Evolutionary conservation across 257 asterid genomes (phyloP), one percentile per base, ranked within the genome.

Genomic region (Cynanchum wilfordii): DNA sequence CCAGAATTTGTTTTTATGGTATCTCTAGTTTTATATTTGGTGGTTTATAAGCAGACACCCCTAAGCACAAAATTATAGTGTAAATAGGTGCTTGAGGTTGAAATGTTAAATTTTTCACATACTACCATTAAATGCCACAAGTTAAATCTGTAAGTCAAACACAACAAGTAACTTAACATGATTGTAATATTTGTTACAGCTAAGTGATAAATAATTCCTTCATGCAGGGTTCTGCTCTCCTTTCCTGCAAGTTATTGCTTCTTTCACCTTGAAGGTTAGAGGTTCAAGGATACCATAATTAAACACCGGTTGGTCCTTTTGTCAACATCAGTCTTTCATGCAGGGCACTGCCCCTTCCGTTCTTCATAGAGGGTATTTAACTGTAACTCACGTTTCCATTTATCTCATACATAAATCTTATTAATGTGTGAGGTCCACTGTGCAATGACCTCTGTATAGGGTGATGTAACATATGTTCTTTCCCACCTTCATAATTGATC

Each of bases 1-100:
- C 3, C 49, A 19, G 12, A 19, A 36, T 64, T 36, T 64, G 50
- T 64, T 27, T 36, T 64, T 36, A 19, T 36, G 29, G 10, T 45
- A 15, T 63, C 68, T 62, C 33, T 12, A 63, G 3, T 63, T 19
- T 25, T 62, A 30, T 62, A 4, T 62, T 30, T 30, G 15, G 42
- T 62, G 47, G 68, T 62, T 62, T 62, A 62, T 60, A 13, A 27
- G 68, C 68, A 30, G 25, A 17, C 67, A 62, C 30, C 44, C 40
- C 11, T 19, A 27, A 7, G 69, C 36, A 10, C 27, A 36, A 64
- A 59, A 36, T 7, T 36, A 17, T 64, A 17, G 50, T 64, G 49
- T 64, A 7, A 62, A 36, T 27, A 36, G 49, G 44, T 64, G 50
- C 50, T 36, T 30, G 44, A 60, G n/a, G 38, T 64, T 33, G 47